phyloP scores from a whole-genome alignment of 2,329 filamentous ascomycete genomes.

The Calonectria pauciramosa region DNA sequence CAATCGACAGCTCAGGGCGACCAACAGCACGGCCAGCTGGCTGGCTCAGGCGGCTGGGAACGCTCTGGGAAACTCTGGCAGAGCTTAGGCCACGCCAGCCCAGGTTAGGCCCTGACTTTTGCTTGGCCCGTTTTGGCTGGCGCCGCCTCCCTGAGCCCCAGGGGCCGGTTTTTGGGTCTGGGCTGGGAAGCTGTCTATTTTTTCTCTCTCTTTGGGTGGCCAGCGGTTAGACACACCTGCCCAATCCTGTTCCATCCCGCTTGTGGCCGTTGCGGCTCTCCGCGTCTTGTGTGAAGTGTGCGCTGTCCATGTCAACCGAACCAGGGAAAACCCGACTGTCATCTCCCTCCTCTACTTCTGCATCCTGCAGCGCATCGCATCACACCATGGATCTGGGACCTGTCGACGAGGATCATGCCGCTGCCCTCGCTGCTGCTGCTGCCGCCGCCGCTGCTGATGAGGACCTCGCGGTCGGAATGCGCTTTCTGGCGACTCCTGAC shows the following conservation, averaged over 20 bases:
- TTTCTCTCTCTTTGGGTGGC: conserved; percentile 33
- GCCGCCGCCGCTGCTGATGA: conserved; percentile 39
- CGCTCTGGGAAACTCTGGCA: conserved; percentile 1
- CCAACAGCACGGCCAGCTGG: not conserved
- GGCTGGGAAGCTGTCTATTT: conserved; percentile 39
- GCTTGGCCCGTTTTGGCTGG: conserved; percentile 23
- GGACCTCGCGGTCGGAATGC: conserved; percentile 29
- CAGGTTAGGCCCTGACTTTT: not conserved
- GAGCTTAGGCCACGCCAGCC: conserved; percentile 15
- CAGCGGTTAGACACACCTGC: conserved; percentile 37
- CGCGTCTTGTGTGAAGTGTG: conserved; percentile 39
- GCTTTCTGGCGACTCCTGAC: conserved; percentile 44
- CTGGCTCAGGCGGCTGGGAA: conserved; percentile 5
- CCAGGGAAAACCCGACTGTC: conserved; percentile 18
- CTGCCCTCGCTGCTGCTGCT: conserved; percentile 41
- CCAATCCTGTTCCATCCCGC: conserved; percentile 25
- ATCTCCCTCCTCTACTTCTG: conserved; percentile 20
- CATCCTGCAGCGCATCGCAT: conserved; percentile 18
- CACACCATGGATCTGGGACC: conserved; percentile 41
- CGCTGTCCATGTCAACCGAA: conserved; percentile 19
- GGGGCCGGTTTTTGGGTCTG: conserved; percentile 33
- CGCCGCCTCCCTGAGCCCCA: conserved; percentile 31
- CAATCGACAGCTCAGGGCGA: not conserved
- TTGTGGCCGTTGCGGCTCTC: conserved; percentile 36
- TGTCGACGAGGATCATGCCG: conserved; percentile 46